A percentile compares a stretch with the other conserved stretches of the same genome.
phyloP scores from a whole-genome alignment of 176 grass and related monocot species.

The Tillandsia fasciculata region DNA sequence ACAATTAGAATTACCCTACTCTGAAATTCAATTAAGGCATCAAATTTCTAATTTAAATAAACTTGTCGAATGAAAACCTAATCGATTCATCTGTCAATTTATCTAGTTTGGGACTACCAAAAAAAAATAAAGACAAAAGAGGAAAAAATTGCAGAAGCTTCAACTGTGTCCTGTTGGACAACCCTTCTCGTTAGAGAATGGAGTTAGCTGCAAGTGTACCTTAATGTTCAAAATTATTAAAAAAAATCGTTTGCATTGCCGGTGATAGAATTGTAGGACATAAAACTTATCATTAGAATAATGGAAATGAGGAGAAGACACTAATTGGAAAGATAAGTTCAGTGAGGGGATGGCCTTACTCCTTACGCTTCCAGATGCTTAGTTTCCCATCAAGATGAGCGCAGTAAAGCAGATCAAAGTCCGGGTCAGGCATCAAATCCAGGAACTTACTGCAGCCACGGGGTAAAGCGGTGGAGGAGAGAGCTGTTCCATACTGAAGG shows the following conservation, averaged over 20 bases:
- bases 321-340: not conserved
- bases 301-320: not conserved
- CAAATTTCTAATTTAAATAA: too few relatives aligned
- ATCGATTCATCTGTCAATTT: too few relatives aligned
- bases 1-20: too few relatives aligned
- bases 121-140: too few relatives aligned
- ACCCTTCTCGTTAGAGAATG: too few relatives aligned
- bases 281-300: not conserved
- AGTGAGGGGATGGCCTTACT: constrained; percentile 22
- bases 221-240: not conserved
- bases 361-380: constrained; percentile 88
- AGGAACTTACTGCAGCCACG: constrained; percentile 71
- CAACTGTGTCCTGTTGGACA: too few relatives aligned
- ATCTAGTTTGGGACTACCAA: too few relatives aligned
- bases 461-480: constrained; percentile 48
- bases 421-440: constrained; percentile 71
- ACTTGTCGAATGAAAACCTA: too few relatives aligned
- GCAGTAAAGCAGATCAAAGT: constrained; percentile 63
- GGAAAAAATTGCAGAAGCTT: too few relatives aligned
- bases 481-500: constrained; percentile 63
- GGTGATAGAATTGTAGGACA: not conserved
- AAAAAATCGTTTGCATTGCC: not conserved
- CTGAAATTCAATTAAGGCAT: too few relatives aligned
- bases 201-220: too few relatives aligned
- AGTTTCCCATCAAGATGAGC: constrained; percentile 85